phyloP scores from a whole-genome alignment of 2,329 filamentous ascomycete species.

The Ceratocystis smalleyi region DNA sequence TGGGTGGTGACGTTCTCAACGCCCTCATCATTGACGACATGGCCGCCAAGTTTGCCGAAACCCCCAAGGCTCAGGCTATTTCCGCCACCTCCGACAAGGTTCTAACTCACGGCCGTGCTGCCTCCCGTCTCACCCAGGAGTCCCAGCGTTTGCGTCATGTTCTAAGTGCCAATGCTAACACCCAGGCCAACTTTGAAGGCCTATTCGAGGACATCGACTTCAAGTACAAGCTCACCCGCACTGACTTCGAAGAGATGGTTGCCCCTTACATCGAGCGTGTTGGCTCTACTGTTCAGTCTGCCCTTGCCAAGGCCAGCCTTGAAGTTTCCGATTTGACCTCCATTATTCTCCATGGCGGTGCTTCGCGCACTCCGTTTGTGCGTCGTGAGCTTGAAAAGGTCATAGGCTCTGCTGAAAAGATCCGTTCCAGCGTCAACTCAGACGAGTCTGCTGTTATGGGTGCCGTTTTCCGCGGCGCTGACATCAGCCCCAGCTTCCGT shows the following conservation, averaged over 20 bases:
- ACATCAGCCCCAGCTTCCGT: slow-evolving; percentile 84
- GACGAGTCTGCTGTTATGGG: slow-evolving; percentile 95
- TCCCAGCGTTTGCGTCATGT: slow-evolving; percentile 76
- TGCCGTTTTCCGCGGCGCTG: slow-evolving; percentile 83
- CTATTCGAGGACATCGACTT: slow-evolving; percentile 88
- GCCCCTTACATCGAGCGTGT: slow-evolving; percentile 54
- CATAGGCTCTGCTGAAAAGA: slow-evolving; percentile 56
- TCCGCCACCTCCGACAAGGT: slow-evolving; percentile 48
- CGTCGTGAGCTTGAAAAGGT: slow-evolving; percentile 72
- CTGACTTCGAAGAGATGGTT: slow-evolving; percentile 67
- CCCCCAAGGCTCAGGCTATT: slow-evolving; percentile 49
- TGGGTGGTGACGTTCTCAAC: slow-evolving; percentile 84
- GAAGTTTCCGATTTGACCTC: slow-evolving; percentile 66
- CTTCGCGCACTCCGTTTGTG: slow-evolving; percentile 81
- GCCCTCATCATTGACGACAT: slow-evolving; percentile 80
- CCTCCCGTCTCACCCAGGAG: slow-evolving; percentile 86
- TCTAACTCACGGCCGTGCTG: slow-evolving; percentile 62
- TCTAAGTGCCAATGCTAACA: slow-evolving; percentile 81
- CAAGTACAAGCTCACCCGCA: slow-evolving; percentile 70
- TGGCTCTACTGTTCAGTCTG: slow-evolving; percentile 51
- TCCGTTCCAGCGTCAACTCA: slow-evolving; percentile 88
- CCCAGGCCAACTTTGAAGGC: slow-evolving; percentile 66
- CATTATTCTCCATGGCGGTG: slow-evolving; percentile 83
- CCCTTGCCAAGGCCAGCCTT: slow-evolving; percentile 58
- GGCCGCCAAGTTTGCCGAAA: slow-evolving; percentile 60